These are phyloP conservation scores for Wilcoxina mikolae DNA, from an alignment of 495 filamentous ascomycete species.

Conservation along the genomic window DNA sequence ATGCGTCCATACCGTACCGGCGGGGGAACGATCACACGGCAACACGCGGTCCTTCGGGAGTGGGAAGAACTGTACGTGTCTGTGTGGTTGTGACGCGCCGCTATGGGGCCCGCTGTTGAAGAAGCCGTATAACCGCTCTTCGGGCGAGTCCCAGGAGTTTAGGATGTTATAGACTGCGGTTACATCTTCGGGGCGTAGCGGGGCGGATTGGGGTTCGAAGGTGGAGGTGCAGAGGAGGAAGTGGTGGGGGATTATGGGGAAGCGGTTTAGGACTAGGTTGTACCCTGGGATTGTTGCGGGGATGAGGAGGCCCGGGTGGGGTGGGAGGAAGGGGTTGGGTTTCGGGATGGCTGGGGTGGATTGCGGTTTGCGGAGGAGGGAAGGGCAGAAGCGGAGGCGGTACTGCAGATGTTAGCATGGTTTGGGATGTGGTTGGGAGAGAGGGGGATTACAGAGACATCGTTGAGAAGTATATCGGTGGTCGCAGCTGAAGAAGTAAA, in stretches of 20 bases:
- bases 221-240: slow-evolving; percentile 59
- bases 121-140: slow-evolving; percentile 51
- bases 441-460: neutral
- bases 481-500: neutral
- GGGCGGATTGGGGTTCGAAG: slow-evolving; percentile 52
- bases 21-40: neutral
- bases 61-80: slow-evolving; percentile 66
- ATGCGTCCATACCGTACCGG: neutral
- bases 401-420: slow-evolving; percentile 36
- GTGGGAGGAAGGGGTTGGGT: slow-evolving; percentile 61
- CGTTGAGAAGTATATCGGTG: neutral
- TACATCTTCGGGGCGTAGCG: slow-evolving; percentile 53
- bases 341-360: slow-evolving; percentile 27
- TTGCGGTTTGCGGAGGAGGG: slow-evolving; percentile 57
- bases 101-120: slow-evolving; percentile 67
- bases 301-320: slow-evolving; percentile 46
- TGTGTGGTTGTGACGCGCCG: slow-evolving; percentile 67
- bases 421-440: neutral
- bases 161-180: slow-evolving; percentile 51
- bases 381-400: slow-evolving; percentile 65
- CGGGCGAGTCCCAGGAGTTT: slow-evolving; percentile 38
- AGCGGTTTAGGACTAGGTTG: slow-evolving; percentile 68
- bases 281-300: slow-evolving; percentile 39
- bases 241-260: slow-evolving; percentile 61
- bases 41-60: slow-evolving; percentile 37